Conservation (phyloP, 1,284 basidiomycete genomes). For the Xanthoconium separans region DNA sequence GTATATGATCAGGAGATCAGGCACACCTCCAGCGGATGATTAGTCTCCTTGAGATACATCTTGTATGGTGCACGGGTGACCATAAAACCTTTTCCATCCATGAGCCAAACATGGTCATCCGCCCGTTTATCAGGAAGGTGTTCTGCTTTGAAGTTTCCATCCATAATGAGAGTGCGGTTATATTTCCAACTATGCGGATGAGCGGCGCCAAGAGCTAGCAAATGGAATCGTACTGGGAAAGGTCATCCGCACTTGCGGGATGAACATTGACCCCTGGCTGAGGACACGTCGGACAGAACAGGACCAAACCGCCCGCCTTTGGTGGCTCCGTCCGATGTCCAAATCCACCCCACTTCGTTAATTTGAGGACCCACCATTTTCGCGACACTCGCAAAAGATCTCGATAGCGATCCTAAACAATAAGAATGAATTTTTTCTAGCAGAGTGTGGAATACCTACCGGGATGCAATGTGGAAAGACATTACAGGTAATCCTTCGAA, state of each 20-base stretch:
- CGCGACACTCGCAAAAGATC: no score
- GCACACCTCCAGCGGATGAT: neutral
- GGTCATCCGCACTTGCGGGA: neutral
- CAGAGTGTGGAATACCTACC: no score
- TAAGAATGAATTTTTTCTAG: no score
- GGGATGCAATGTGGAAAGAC: no score
- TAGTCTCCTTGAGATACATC: neutral
- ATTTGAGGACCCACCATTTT: neutral
- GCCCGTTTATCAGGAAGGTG: neutral
- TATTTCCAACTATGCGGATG: neutral
- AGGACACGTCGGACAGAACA: neutral
- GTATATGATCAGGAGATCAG: no score
- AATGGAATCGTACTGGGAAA: neutral
- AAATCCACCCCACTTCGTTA: neutral
- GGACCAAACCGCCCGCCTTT: neutral
- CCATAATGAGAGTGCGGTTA: neutral
- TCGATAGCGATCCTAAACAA: no score
- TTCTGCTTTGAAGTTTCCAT: neutral
- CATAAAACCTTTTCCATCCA: conserved; percentile 8
- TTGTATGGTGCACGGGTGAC: neutral
- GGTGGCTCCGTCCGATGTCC: neutral
- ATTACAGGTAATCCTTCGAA: no score
- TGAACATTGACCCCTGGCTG: neutral
- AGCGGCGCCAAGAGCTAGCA: no score
- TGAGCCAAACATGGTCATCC: conserved; percentile 5